Evolutionary conservation across 495 filamentous ascomycete genomes (phyloP), one percentile per base, ranked within the genome.

Genomic region (Penicillium dipodomyicola): DNA sequence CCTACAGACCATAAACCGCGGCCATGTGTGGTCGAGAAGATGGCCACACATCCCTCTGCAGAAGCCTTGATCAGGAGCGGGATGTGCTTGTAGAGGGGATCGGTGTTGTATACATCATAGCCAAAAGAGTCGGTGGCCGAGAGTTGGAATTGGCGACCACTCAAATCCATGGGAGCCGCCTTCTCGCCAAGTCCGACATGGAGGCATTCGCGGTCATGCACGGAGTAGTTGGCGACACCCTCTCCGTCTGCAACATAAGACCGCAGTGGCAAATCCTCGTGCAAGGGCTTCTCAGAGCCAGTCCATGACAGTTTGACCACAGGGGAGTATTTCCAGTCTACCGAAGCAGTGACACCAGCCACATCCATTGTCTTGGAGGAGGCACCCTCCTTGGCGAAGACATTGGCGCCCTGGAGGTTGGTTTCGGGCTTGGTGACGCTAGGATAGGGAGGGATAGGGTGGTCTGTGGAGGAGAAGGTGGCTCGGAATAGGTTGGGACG

Each of bases 41-140:
- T 81, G 1, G 79, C 85, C 14, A 88, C 79, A 30, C 82, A 84
- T 7, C 84, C 85, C 9, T 79, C 63, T 0, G 81, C 74, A 1
- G 78, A 82, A 5, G 80, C 82, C 54, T 85, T 84, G 68, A 89
- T 84, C 23, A 89, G 68, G 0, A 89, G 75, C 0, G 87, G 86
- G 39, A 87, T 84, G 57, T 88, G 82, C 68, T 89, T 89, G 75
- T 89, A 89, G 46, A 89, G 73, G 14, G 87, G 86, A 65, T 89
- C 87, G 42, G 84, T 84, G 19, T 82, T 80, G 65, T 87, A 84
- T 23, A 82, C 79, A 61, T 89, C 85, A 68, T 89, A 89, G 19
- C 84, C 83, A 56, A 87, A 88, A 47, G 78, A 84, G 67, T 89
- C 87, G 20, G 83, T 87, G 9, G 84, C 84, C 4, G 84, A 81